Evolutionary conservation across 805 yeast species (phyloP), one percentile per base, ranked within the genome.

Genomic region (Ogataea methanolica): DNA sequence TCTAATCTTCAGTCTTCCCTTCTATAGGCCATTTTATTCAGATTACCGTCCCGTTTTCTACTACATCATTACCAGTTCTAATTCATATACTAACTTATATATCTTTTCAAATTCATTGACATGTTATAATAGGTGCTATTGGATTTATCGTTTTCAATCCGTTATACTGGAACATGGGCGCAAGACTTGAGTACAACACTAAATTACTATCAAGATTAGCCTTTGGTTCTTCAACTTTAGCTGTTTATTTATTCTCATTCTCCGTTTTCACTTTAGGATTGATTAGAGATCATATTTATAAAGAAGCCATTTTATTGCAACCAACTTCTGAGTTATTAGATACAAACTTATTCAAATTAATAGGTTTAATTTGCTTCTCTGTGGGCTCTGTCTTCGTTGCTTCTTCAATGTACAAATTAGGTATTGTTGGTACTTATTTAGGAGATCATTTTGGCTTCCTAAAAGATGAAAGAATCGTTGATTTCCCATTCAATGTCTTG

Each of bases 371-470:
- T 1, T 58, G 72, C 3, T 85, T 90, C 55, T 79, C 66, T 1
- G 63, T 74, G 43, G 99, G 99, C 21, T 90, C 91, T 56, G 67
- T 88, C 9, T 78, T 94, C 45, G 98, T 91, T 2, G 54, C 86
- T 33, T 69, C 83, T 31, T 88, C 97, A 21, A 92, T 94, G 98
- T 92, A 81, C 71, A 85, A 85, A 14, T 75, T 94, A 54, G 99
- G 99, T 22, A 80, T 94, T 51, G 92, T 97, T 14, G 99, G 99
- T 22, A 94, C 99, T 11, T 94, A 94, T 62, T 71, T 94, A 51
- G 99, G 99, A 39, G 99, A 94, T 67, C 95, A 94, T 70, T 94
- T 94, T 68, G 98, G 98, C 1, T 91, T 94, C 59, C 76, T 94
- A 58, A 94, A 92, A 94, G 82, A 83, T 52, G 79, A 87, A 54